Base-by-base conservation (phyloP, 2,329 filamentous ascomycete genomes). In the Coniochaeta sp. region DNA sequence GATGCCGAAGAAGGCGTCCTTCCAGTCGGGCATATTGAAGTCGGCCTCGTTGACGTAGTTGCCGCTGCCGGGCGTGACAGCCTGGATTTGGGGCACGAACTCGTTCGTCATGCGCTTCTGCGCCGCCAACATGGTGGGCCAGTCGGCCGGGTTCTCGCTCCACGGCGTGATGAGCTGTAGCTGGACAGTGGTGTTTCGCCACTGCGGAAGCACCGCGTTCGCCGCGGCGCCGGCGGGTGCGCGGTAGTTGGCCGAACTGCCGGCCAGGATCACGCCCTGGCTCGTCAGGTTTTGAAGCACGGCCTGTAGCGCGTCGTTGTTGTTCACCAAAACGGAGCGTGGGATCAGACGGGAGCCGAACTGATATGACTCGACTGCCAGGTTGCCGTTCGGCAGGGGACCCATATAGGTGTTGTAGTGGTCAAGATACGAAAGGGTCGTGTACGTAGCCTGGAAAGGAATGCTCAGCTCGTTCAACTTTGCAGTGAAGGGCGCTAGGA, bases 341-440 rank as follows among this genome's bases (percentile, higher is more conserved):
- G 68, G 65, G 31, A 70, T 65, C n/a, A 70, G 52, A 6, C 68
- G 66, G 10, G 65, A 63, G n/a, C 66, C 67, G 50, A 65, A 68
- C 42, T 68, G 63, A 50, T 63, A 65, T 8, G 57, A 53, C 13
- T 60, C 59, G n/a, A 66, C 66, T 27, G 61, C 60, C 33, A 69
- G 53, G 52, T 64, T 59, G 28, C 67, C 66, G 16, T 63, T 57
- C 1, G 67, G 66, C 7, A 67, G 58, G 8, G 66, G 67, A 2
- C 67, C 67, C 58, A 67, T 65, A 55, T 68, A 68, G 2, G 55
- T 56, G n/a, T 62, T 57, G 54, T 66, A 68, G 54, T 67, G 65
- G 33, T 67, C 65, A 33, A 52, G 58, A 59, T 56, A 69, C 52
- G 51, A 62, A 53, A 65, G 61, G 27, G 58, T 56, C 22, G 61